A percentile compares a stretch with the other conserved stretches of the same genome.
Evolutionary conservation across 2,329 filamentous ascomycete species (phyloP).

Genomic region (Microdochium bolleyi): DNA sequence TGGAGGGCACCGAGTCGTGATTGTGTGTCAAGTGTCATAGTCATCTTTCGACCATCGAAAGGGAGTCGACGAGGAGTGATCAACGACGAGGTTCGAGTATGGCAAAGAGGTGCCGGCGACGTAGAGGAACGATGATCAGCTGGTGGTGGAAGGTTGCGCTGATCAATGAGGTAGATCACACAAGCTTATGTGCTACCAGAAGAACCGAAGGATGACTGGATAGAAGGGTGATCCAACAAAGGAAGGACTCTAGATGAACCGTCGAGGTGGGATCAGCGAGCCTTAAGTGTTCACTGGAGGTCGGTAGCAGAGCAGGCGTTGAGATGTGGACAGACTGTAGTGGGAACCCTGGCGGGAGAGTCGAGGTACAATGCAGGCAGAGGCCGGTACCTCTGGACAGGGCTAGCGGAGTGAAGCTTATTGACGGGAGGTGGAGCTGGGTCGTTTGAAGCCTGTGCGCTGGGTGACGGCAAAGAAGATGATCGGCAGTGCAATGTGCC

Average conservation of each 20-base stretch:
- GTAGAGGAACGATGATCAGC: constrained; percentile 15
- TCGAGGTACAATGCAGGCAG: constrained; percentile 1
- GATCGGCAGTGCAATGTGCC: not conserved
- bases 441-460: not conserved
- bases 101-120: constrained; percentile 9
- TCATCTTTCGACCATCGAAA: constrained; percentile 53
- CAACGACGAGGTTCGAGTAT: constrained; percentile 4
- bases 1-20: constrained; percentile 69
- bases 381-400: not conserved
- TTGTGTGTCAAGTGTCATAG: constrained; percentile 92
- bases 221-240: constrained; percentile 22
- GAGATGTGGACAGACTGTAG: constrained; percentile 16
- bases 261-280: constrained; percentile 47
- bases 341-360: constrained; percentile 20
- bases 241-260: constrained; percentile 27
- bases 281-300: constrained; percentile 45
- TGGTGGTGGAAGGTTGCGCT: constrained; percentile 23
- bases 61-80: constrained; percentile 1
- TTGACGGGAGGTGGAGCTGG: not conserved
- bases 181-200: constrained; percentile 32
- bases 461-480: not conserved
- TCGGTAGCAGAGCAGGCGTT: constrained; percentile 25
- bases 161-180: constrained; percentile 43
- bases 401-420: constrained; percentile 1
- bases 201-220: constrained; percentile 21